Percentiles rank a stretch among this genome's conserved stretches.
Conservation (phyloP, 805 yeast species). For the Metschnikowia continentalis region DNA sequence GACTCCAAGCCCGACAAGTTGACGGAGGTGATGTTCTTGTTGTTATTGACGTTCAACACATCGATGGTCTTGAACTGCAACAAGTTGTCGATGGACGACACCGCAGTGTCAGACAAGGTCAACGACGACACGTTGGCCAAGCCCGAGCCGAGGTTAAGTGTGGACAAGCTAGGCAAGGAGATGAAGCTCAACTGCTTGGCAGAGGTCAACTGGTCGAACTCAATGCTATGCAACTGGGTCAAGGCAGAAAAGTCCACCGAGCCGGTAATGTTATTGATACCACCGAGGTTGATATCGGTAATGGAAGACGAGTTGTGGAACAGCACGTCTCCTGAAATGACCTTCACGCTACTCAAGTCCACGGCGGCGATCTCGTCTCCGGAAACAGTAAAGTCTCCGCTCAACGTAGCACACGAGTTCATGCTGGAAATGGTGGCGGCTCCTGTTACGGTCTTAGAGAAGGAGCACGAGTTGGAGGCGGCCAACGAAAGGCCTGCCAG, state of each 20-base stretch:
- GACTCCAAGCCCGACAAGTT: slow-evolving; percentile 29
- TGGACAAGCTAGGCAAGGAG: slow-evolving; percentile 40
- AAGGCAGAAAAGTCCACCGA: slow-evolving; percentile 33
- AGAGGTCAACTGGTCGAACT: slow-evolving; percentile 28
- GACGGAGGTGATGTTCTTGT: slow-evolving; percentile 38
- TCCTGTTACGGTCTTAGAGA: slow-evolving; percentile 38
- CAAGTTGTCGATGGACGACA: slow-evolving; percentile 30
- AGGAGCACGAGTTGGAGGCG: slow-evolving; percentile 28
- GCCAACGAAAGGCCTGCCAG: slow-evolving; percentile 11
- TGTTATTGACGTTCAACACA: slow-evolving; percentile 38
- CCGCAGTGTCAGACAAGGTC: slow-evolving; percentile 40
- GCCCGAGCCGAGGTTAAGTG: slow-evolving; percentile 34
- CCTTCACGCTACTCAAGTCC: slow-evolving; percentile 28
- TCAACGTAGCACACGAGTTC: slow-evolving; percentile 39
- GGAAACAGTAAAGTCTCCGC: slow-evolving; percentile 35
- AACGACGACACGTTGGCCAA: slow-evolving; percentile 30
- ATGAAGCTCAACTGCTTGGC: slow-evolving; percentile 31
- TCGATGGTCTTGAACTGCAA: slow-evolving; percentile 29
- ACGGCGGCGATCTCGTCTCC: slow-evolving; percentile 30
- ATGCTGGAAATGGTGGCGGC: slow-evolving; percentile 31
- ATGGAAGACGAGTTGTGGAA: slow-evolving; percentile 39
- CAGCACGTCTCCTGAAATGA: slow-evolving; percentile 28
- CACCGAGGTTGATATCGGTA: slow-evolving; percentile 28
- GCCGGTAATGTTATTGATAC: slow-evolving; percentile 32
- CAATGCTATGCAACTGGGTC: slow-evolving; percentile 37